Evolutionary conservation across 2,329 filamentous ascomycete species (phyloP).

Genomic region (Calonectria crousiana): DNA sequence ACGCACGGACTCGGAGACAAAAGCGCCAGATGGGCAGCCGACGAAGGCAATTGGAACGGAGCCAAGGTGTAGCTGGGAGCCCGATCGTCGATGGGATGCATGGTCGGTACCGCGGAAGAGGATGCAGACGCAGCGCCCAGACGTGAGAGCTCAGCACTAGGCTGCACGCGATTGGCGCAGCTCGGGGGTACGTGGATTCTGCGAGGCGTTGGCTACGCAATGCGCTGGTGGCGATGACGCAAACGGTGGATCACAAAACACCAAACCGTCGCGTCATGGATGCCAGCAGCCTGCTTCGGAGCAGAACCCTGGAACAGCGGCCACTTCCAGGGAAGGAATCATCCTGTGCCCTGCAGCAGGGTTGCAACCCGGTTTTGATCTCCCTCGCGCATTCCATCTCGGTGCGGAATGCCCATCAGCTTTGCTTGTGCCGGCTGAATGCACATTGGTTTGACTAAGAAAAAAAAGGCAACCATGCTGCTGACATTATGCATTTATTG

Average conservation of each 20-base stretch:
- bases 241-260: background rate
- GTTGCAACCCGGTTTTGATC: background rate
- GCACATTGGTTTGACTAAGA: background rate
- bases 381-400: background rate
- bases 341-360: background rate
- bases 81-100: conserved; percentile 6
- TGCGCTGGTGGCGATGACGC: background rate
- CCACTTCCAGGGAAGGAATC: background rate
- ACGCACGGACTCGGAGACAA: background rate
- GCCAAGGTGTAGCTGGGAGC: background rate
- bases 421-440: background rate
- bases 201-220: background rate
- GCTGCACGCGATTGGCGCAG: background rate
- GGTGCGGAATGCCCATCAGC: background rate
- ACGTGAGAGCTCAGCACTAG: background rate
- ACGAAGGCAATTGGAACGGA: background rate
- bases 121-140: background rate
- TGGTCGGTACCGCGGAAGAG: background rate
- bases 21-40: background rate
- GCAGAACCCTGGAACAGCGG: background rate
- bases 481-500: background rate
- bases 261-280: conserved; percentile 3
- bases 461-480: background rate
- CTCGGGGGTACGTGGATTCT: background rate
- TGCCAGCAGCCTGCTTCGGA: background rate